Evolutionary conservation across 2,329 filamentous ascomycete genomes (phyloP), one percentile per base, ranked within the genome.

Genomic region (Cercospora janseana): DNA sequence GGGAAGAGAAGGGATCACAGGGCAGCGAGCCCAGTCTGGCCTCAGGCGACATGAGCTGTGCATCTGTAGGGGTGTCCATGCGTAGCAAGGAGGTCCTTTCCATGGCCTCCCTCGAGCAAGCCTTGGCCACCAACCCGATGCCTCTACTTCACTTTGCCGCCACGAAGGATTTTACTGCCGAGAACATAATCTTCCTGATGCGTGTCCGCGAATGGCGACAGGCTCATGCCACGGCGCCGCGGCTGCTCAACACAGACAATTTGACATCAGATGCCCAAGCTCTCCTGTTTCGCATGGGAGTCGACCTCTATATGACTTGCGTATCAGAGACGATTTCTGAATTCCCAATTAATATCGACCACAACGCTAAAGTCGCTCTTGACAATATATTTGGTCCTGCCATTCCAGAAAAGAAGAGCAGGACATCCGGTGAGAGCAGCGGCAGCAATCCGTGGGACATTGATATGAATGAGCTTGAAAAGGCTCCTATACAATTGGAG

Each of bases 141-240:
- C 79, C 80, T 0, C 73, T 87, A 0, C 79, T 83, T 49, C 69
- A 80, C 45, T 87, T 85, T 63, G 83, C 84, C 0, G 82, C 83
- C 0, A 72, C 79, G 1, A 75, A 78, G 27, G 84, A 87, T 58
- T 86, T 87, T 62, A 86, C 83, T 0, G 83, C 82, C 10, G 84
- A 87, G 64, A 87, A 87, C 62, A 82, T 87, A 56, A 78, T 82
- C 38, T 87, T 87, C 64, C 68, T 87, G 4, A 79, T 75, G 6
- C 71, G 74, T 31, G 76, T 85, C 6, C 70, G 74, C 2, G 73
- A 76, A 50, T 86, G 46, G 54, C 53, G 41, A 35, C 47, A 56
- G 53, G 50, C 56, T 8, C 51, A 51, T 56, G 13, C 44, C 10
- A 32, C 47, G 15, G 49, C 54, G 38, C 50, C 58, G 6, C 46